Base-by-base conservation (phyloP, 2,329 filamentous ascomycete genomes). In the Talaromyces sp. region DNA sequence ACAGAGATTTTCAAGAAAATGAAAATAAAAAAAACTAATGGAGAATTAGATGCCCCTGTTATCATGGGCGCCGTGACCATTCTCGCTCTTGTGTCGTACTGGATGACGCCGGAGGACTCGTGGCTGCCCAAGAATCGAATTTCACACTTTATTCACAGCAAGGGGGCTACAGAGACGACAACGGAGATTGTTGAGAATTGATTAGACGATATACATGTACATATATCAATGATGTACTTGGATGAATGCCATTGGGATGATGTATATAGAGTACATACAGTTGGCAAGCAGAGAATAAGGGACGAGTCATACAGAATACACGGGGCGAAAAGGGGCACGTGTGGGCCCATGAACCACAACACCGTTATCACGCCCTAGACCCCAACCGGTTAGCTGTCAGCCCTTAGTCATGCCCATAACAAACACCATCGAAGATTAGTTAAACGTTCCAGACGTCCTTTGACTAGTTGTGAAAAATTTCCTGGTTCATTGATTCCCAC, bases 31-130 rank as follows among this genome's bases (percentile, higher is more conserved):
- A 65, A 66, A 11, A 66, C 66, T 56, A 65, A 64, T 50, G 32
- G 11, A 60, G 58, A 8, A 17, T 11, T 29, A 79, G 77, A 79
- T 63, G 80, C 81, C 0, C 80, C 81, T 0, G 78, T 82, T 13
- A 82, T 82, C 60, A 81, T 83, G 79, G 77, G 67, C 2, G 74
- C 70, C 1, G 78, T 82, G 3, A 83, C 80, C 0, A 76, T 82
- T 35, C 71, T 82, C 43, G 80, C 80, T 0, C 56, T 82, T 17
- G 59, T 80, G 24, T 80, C 79, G 9, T 82, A 79, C 74, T 79
- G 77, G 68, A 38, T 80, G n/a, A 78, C 79, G 62, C 79, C 80
- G 0, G 74, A 78, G 50, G 77, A 77, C 3, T 69, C 71, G 1
- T 82, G 80, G 79, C 66, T 82, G 52, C 80, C 80, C 1, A 73